Base-by-base conservation (phyloP, 768 basidiomycete species). In the Coprinellus aureogranulatus region DNA sequence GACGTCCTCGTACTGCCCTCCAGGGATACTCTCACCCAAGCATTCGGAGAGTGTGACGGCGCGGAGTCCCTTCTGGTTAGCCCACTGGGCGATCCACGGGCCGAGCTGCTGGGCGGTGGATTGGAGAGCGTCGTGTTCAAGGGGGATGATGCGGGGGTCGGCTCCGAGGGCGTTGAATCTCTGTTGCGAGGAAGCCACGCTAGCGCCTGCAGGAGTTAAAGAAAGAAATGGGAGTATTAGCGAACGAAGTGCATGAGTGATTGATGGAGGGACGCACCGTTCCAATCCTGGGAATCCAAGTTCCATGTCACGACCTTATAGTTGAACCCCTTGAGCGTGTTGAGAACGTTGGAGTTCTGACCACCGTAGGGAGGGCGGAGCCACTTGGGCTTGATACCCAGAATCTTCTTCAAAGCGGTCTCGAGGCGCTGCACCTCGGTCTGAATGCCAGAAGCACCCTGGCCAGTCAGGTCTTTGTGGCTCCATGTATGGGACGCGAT, bases 401-500 rank as follows among this genome's bases (percentile, higher is more conserved):
- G 56, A 48, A 62, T 62, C 57, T 60, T 59, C 53, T 62, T 57
- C 41, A 62, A 53, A 1, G 61, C 61, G 16, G 53, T 54, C 48
- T 62, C 59, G 42, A 60, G 45, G 8, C 59, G 27, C 16, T 51
- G 50, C 20, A 62, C 54, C 45, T 62, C 55, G 39, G 27, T 56
- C 39, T 40, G 30, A 30, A 57, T 49, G 12, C 47, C 46, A 1
- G 59, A 40, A 18, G 55, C 52, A 31, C 37, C 39, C 34, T 78
- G 64, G 8, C 59, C 69, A 4, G 68, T 68, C 1, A 81, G 66
- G 54, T 78, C 66, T 16, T 61, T 59, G 57, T 81, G 80, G 11
- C 65, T 61, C 80, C 80, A 81, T 23, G 79, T 80, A 61, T 81
- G 80, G 11, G 79, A 79, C 5, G 69, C 78, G 48, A 81, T 65